A percentile compares a stretch with the other conserved stretches of the same genome.
phyloP scores from a whole-genome alignment of 1,284 basidiomycete species.

The Rhodotorula sp. region DNA sequence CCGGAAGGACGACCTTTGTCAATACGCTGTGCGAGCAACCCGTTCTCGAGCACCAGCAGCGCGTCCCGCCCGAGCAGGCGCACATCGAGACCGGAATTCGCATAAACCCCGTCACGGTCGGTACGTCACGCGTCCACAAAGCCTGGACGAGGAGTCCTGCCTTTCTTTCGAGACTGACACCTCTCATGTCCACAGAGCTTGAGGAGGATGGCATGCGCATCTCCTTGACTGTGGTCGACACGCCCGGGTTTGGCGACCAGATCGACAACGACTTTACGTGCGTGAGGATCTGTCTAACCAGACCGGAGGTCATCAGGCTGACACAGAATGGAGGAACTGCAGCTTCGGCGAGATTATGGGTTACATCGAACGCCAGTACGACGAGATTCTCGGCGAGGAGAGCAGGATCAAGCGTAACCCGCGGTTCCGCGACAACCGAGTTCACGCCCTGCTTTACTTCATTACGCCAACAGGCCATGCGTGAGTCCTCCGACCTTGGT shows the following conservation, averaged over 20 bases:
- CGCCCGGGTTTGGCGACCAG: constrained; percentile 97
- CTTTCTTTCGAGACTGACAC: neutral
- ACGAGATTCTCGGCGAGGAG: constrained; percentile 98
- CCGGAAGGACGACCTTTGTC: constrained; percentile 94
- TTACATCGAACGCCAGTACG: constrained; percentile 98
- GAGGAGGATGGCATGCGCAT: constrained; percentile 99
- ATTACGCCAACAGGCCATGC: constrained; percentile 89
- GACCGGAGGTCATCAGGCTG: neutral
- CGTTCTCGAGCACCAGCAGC: constrained; percentile 65
- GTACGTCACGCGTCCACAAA: constrained; percentile 55
- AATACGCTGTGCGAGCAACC: constrained; percentile 84
- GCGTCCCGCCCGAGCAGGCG: constrained; percentile 81
- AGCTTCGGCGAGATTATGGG: constrained; percentile 96
- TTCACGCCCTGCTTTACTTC: constrained; percentile 94
- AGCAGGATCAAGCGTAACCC: constrained; percentile 99
- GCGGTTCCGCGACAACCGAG: constrained; percentile 93
- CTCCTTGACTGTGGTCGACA: constrained; percentile 96
- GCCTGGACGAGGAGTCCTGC: neutral
- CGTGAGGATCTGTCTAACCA: constrained; percentile 49
- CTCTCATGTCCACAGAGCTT: constrained; percentile 62
- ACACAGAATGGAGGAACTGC: neutral
- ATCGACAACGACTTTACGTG: constrained; percentile 98
- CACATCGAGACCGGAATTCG: constrained; percentile 91
- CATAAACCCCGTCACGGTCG: constrained; percentile 93
- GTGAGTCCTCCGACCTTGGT: constrained; percentile 50